Evolutionary conservation across 108 stramenopile genomes (phyloP).

Genomic region (Stephanodiscus triporus): DNA sequence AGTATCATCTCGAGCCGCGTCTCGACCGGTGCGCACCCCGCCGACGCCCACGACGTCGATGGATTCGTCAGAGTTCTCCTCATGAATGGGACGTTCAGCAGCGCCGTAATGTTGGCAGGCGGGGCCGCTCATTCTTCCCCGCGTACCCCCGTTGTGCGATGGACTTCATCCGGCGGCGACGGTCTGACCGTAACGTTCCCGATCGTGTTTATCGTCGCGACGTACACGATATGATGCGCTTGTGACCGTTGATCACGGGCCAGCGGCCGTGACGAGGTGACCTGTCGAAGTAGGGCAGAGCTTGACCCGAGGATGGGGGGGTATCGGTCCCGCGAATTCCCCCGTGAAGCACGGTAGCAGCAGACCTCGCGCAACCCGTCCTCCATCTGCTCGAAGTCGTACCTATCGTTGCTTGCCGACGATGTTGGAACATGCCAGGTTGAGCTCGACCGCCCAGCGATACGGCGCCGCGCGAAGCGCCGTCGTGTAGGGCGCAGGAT

Average conservation of each 20-base stretch:
- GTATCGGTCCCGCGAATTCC: conserved; percentile 3
- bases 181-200: conserved; percentile 87
- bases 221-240: conserved; percentile 67
- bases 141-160: conserved; percentile 88
- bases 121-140: conserved; percentile 81
- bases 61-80: conserved; percentile 56
- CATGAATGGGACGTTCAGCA: conserved; percentile 87
- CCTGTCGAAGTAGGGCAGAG: conserved; percentile 92
- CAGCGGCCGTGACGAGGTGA: conserved; percentile 84
- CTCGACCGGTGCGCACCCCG: conserved; percentile 73
- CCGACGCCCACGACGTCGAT: conserved; percentile 94
- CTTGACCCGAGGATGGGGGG: conserved; percentile 61
- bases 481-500: conserved; percentile 5
- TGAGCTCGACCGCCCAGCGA: conserved; percentile 85
- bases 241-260: conserved; percentile 76
- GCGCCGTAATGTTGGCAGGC: conserved; percentile 88
- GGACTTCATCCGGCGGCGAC: conserved; percentile 67
- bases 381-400: conserved; percentile 91
- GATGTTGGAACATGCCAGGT: conserved; percentile 94
- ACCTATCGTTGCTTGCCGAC: conserved; percentile 92
- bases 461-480: conserved; percentile 4
- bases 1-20: conserved; percentile 86
- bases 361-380: conserved; percentile 68
- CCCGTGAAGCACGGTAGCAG: conserved; percentile 47
- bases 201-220: conserved; percentile 87